Evolutionary conservation across 306 rosid species (phyloP), one percentile per base, ranked within the genome.

Genomic region (Prunus persica): DNA sequence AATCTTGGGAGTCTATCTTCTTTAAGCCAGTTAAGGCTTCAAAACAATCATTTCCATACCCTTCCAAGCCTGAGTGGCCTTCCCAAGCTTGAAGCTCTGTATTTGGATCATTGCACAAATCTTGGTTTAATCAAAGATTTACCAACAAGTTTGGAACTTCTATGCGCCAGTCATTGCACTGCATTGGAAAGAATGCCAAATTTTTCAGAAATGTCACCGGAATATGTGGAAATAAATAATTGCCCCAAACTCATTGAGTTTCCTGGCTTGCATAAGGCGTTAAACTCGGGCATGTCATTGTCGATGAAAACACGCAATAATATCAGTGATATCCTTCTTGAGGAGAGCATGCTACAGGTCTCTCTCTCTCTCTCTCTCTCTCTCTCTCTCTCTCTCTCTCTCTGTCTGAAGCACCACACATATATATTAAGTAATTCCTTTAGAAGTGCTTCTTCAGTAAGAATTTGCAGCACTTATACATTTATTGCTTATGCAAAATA

Each of bases 341-440:
- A 56, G 24, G 67, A 38, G 32, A 71, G 38, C 78, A 52, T 81
- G 57, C 52, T 65, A 55, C 57, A 71, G 81, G 81, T 81, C 50
- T 7, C 38, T 64, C 50, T 30, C 32, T 30, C 30, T 28, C 30
- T 28, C 30, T 28, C 30, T 28, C 30, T 28, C 30, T 28, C 4
- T 45, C 60, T 46, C 14, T 10, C 50, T 30, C 32, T 30, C 32
- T 28, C 30, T 28, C 30, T 28, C 30, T 28, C 30, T 28, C 30
- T 28, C 4, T 28, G 3, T 28, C 30, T 28, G 25, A 24, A 24
- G 25, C 32, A 30, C 32, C 32, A 28, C 32, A 28, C 32, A 28
- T 28, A 28, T 28, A 28, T 28, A 28, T 28, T 3, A 28, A 28
- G 32, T 28, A 28, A 28, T 28, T 28, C 30, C 30, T 28, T 28